Conservation (phyloP, 441 rosid species). For the Erodium texanum region DNA sequence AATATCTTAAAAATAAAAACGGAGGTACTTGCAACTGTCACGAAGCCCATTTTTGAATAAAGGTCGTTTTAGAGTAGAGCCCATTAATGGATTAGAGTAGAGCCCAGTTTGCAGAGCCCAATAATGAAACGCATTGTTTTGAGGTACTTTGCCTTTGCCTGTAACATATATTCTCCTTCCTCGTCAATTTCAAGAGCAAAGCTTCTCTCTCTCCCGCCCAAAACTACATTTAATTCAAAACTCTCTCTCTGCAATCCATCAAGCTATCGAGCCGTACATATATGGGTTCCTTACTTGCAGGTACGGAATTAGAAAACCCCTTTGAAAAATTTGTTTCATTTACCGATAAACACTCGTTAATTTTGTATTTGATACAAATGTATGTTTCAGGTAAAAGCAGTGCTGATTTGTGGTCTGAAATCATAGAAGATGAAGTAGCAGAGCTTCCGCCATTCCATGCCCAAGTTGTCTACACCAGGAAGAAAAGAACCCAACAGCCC, state of each 20-base stretch:
- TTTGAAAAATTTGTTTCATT: background rate
- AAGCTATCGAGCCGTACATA: background rate
- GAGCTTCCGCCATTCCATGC: background rate
- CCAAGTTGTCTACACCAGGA: background rate
- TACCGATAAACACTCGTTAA: too few species aligned
- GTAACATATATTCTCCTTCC: background rate
- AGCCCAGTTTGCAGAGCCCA: too few species aligned
- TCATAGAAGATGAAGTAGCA: background rate
- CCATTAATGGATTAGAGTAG: too few species aligned
- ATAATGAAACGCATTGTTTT: too few species aligned
- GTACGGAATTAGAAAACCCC: background rate
- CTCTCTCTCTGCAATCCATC: background rate
- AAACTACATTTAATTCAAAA: background rate
- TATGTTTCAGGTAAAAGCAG: background rate
- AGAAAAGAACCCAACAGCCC: background rate
- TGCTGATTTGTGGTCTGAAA: conserved; percentile 5
- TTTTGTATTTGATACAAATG: background rate
- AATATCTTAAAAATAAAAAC: too few species aligned
- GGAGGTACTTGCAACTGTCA: too few species aligned
- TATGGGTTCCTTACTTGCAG: conserved; percentile 5
- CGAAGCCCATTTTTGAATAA: too few species aligned
- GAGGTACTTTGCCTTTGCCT: too few species aligned
- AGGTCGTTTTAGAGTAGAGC: too few species aligned
- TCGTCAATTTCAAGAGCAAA: background rate
- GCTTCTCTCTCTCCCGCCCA: conserved; percentile 5